Percentiles rank a stretch among this genome's conserved stretches.
Evolutionary conservation across 2,329 filamentous ascomycete species (phyloP).

Genomic region (Calycina herbarum): DNA sequence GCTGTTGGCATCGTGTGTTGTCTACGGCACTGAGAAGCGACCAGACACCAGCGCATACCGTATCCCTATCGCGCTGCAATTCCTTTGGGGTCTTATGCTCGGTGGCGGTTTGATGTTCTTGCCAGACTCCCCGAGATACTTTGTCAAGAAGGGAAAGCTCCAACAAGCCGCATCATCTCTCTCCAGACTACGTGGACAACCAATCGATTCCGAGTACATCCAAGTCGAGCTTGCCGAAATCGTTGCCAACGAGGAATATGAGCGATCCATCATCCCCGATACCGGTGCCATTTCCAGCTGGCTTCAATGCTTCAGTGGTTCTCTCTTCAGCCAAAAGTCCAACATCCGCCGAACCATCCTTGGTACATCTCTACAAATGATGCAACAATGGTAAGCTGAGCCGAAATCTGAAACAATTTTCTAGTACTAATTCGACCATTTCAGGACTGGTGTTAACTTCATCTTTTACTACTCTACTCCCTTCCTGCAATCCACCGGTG

Average conservation of each 20-base stretch:
- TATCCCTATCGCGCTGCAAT: slow-evolving; percentile 78
- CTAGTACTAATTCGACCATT: slow-evolving; percentile 73
- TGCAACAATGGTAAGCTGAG: slow-evolving; percentile 59
- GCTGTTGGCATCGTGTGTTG: slow-evolving; percentile 71
- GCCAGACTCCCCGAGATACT: slow-evolving; percentile 82
- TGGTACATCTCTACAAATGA: slow-evolving; percentile 76
- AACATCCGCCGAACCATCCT: slow-evolving; percentile 72
- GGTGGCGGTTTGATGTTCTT: slow-evolving; percentile 69
- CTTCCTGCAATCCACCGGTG: slow-evolving; percentile 77
- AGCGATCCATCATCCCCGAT: slow-evolving; percentile 11
- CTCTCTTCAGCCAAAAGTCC: slow-evolving; percentile 60
- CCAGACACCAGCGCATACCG: slow-evolving; percentile 68
- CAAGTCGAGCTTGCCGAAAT: slow-evolving; percentile 78
- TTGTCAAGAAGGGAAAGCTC: slow-evolving; percentile 72
- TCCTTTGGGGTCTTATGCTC: slow-evolving; percentile 76
- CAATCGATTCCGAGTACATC: slow-evolving; percentile 69
- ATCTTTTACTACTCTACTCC: slow-evolving; percentile 90
- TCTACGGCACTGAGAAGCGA: slow-evolving; percentile 66
- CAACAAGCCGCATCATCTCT: slow-evolving; percentile 63
- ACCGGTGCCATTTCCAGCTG: slow-evolving; percentile 45
- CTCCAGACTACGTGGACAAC: slow-evolving; percentile 70
- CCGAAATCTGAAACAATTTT: slow-evolving; percentile 69
- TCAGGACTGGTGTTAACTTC: slow-evolving; percentile 85
- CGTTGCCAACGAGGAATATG: slow-evolving; percentile 72
- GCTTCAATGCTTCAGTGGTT: slow-evolving; percentile 65